phyloP scores from a whole-genome alignment of 108 stramenopile genomes.

The Chaetoceros tenuissimus region DNA sequence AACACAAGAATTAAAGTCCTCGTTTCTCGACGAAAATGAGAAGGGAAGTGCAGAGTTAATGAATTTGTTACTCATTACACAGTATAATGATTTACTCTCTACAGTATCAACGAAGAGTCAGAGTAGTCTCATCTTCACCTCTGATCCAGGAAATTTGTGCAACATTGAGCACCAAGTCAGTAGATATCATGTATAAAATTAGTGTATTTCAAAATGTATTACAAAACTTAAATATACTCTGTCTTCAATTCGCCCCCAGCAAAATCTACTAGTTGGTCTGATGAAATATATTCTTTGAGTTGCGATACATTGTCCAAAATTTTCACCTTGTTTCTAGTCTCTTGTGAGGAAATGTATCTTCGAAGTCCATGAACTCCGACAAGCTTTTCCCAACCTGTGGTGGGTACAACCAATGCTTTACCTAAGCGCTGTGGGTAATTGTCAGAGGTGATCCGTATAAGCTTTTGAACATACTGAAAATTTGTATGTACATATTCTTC shows the following conservation, averaged over 20 bases:
- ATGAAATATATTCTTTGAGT: constrained; percentile 30
- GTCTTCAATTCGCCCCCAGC: constrained; percentile 37
- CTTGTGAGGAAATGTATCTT: constrained; percentile 10
- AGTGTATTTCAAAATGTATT: no score
- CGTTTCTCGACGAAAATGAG: constrained; percentile 7
- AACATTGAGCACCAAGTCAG: no score
- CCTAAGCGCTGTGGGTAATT: constrained; percentile 65
- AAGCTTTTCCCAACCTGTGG: constrained; percentile 16
- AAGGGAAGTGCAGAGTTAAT: constrained; percentile 20
- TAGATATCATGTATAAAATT: no score
- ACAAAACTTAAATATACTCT: no score
- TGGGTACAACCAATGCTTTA: constrained; percentile 36
- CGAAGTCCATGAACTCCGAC: constrained; percentile 12
- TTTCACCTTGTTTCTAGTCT: constrained; percentile 22
- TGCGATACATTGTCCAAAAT: constrained; percentile 23
- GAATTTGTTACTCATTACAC: constrained; percentile 45
- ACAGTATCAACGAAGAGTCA: constrained; percentile 5
- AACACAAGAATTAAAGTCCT: constrained; percentile 28
- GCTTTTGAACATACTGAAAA: constrained; percentile 16
- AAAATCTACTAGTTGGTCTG: constrained; percentile 30
- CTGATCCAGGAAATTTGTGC: no score
- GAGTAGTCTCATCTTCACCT: no score
- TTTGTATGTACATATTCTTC: constrained; percentile 45
- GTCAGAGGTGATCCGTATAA: constrained; percentile 21
- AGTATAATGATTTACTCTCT: constrained; percentile 38